Evolutionary conservation across 345 rosid species (phyloP), one percentile per base, ranked within the genome.

Genomic region (Populus deltoides): DNA sequence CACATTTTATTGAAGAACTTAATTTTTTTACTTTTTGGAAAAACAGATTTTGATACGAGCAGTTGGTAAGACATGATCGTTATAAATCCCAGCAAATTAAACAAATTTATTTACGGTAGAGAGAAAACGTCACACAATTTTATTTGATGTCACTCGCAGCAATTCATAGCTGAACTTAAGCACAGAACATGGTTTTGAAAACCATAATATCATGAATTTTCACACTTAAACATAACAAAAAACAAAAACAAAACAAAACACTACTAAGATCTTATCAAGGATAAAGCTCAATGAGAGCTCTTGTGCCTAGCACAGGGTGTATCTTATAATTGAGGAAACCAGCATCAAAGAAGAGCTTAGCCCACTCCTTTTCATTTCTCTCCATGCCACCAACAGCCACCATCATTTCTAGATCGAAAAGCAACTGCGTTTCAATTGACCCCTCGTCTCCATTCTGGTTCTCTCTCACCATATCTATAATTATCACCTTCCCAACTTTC

Each of bases 311-410:
- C 1, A 41, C 36, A 12, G 66, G 71, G 20, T 17, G 12, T 27
- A 83, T 83, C 29, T 79, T 83, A 24, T 86, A 77, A 35, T 49
- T 20, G 53, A 62, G 53, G n/a, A 74, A 86, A 3, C 85, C 86
- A 29, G 89, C 79, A 72, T 41, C 71, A 3, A 39, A 9, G 57
- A 86, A 81, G 25, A 86, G 71, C 17, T 75, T 73, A 3, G 77
- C 79, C 86, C 80, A 86, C 38, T 86, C 87, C 41, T 75, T 59
- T 24, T 84, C 82, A 6, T 8, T 73, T 20, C 85, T 77, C 22
- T 81, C 79, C 22, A 17, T 51, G 3, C 82, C 88, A 3, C 20
- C 1, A 3, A 47, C 6, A 1, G 2, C 0, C 0, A 39, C 33
- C 85, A 83, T 70, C 78, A 72, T 63, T 25, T 7, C 0, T 72